Evolutionary conservation across 768 basidiomycete genomes (phyloP).

Genomic region (Psilocybe subaeruginosa): DNA sequence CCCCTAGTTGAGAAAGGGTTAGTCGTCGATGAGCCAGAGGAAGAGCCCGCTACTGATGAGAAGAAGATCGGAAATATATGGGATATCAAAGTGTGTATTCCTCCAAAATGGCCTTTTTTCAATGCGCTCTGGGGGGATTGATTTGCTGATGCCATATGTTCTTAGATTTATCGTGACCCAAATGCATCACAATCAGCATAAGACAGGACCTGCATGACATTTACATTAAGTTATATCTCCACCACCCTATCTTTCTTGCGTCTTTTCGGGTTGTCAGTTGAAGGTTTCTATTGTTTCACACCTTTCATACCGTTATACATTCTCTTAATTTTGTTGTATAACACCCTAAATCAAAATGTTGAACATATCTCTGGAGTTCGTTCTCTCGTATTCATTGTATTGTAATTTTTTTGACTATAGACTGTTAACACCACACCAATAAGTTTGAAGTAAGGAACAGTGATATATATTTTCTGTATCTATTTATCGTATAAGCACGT

Average conservation of each 20-base stretch:
- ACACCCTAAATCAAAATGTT: not conserved
- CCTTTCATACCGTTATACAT: not conserved
- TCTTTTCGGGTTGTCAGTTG: not conserved
- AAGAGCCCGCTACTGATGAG: slow-evolving; percentile 22
- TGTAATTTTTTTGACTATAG: no score
- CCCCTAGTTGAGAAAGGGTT: slow-evolving; percentile 32
- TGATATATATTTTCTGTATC: not conserved
- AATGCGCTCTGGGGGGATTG: no score
- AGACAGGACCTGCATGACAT: not conserved
- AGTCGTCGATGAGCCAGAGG: slow-evolving; percentile 32
- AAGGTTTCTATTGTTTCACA: not conserved
- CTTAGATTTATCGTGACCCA: slow-evolving; percentile 54
- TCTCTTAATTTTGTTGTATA: not conserved
- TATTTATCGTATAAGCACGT: slow-evolving; percentile 1
- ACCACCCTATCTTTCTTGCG: slow-evolving; percentile 1
- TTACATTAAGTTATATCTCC: slow-evolving; percentile 14
- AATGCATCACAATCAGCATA: slow-evolving; percentile 40
- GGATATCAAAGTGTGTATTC: slow-evolving; percentile 64
- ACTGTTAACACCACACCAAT: no score
- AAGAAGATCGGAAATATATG: slow-evolving; percentile 72
- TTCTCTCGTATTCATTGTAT: not conserved
- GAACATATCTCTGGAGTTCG: not conserved
- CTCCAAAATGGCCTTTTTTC: no score
- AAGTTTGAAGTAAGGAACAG: not conserved
- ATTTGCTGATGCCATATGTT: no score